Evolutionary conservation across 2,329 filamentous ascomycete species (phyloP), one percentile per base, ranked within the genome.

Genomic region (Phialemoniopsis sp.): DNA sequence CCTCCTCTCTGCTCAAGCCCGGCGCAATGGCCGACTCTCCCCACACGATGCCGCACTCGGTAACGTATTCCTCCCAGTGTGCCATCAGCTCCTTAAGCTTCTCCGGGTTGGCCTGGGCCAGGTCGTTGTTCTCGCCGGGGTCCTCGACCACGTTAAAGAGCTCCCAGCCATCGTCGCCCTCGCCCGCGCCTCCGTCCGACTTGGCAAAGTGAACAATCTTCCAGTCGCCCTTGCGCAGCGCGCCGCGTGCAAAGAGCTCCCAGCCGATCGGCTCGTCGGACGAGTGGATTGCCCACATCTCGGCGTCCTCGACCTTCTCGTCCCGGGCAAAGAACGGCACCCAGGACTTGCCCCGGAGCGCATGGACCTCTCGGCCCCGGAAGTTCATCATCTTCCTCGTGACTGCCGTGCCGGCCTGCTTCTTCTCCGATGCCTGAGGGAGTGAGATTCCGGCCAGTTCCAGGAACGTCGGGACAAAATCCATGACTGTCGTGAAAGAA

Each of bases 111-210:
- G 44, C 31, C 12, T 48, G 47, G 4, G 46, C 42, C 29, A 59
- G 29, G 39, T 64, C 57, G 8, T 50, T 40, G 3, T 48, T 53
- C 51, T 65, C 58, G 4, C 58, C 60, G 4, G 52, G 54, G 35
- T 62, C 59, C 16, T 45, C 40, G 13, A 44, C 38, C 9, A 61
- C 36, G 42, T 62, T 54, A 41, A 52, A 65, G 30, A 64, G 40
- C 46, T 61, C 48, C 62, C 58, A 62, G 12, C 39, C 38, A 28
- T 57, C 44, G 1, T 51, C 47, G 5, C 54, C 54, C 35, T 51
- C 29, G 4, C 36, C 36, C 13, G 14, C 36, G 9, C 36, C 36
- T 5, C 36, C 30, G 10, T 31, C 21, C 4, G n/a, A 13, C 29
- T 39, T 39, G 37, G 29, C 10, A 28, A 43, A 18, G 31, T 43